These are phyloP conservation scores for Angomonas deanei DNA, from an alignment of 208 protist genomes.

Conservation along the genomic window DNA sequence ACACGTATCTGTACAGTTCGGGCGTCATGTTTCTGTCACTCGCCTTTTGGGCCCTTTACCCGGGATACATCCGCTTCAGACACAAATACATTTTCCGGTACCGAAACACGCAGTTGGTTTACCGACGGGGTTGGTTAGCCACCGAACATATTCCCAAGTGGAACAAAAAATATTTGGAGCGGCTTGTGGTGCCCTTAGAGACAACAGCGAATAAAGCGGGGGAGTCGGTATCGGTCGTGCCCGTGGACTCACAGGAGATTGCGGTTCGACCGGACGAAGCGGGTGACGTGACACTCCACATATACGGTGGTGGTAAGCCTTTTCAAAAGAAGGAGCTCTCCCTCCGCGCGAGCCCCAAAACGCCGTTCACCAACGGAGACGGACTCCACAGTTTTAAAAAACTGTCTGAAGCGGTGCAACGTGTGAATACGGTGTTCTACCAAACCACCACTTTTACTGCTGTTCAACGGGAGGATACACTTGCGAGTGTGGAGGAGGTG, in stretches of 20 bases:
- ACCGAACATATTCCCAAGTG: slow-evolving; percentile 73
- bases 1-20: slow-evolving; percentile 62
- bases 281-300: not conserved
- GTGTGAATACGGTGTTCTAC: not conserved
- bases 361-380: not conserved
- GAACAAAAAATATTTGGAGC: slow-evolving; percentile 62
- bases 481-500: not conserved
- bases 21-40: slow-evolving; percentile 45
- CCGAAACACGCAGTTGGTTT: slow-evolving; percentile 35
- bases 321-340: not conserved
- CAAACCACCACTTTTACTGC: not conserved
- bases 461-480: not conserved
- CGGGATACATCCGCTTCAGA: slow-evolving; percentile 59
- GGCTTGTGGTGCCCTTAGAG: slow-evolving; percentile 39
- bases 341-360: not conserved
- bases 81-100: slow-evolving; percentile 56
- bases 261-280: not conserved
- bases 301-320: not conserved
- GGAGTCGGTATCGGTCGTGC: not conserved
- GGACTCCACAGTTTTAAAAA: not conserved
- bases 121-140: slow-evolving; percentile 53
- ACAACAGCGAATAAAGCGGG: not conserved
- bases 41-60: slow-evolving; percentile 57
- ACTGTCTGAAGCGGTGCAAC: not conserved
- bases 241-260: not conserved